These are phyloP conservation scores for Rubus idaeus DNA, from an alignment of 306 rosid species.

Conservation along the genomic window DNA sequence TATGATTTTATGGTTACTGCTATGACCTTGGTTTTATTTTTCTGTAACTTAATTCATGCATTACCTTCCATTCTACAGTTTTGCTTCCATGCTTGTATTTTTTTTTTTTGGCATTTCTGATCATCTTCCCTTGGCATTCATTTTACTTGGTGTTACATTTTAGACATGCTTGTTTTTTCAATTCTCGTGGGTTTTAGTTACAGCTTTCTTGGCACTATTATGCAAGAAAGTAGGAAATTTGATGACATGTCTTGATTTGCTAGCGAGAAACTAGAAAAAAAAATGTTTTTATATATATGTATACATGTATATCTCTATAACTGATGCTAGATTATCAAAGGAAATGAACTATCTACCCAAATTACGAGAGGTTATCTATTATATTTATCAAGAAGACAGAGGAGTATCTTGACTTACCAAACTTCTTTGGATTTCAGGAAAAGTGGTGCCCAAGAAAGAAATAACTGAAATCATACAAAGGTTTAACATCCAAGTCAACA, in stretches of 20 bases:
- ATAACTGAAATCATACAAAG: constrained; percentile 66
- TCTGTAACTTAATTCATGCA: background rate
- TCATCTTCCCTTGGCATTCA: background rate
- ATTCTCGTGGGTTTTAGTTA: background rate
- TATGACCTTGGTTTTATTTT: background rate
- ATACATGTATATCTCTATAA: background rate
- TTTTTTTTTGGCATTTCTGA: background rate
- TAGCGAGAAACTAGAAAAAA: background rate
- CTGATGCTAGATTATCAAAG: background rate
- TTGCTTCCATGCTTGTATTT: background rate
- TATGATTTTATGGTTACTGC: background rate
- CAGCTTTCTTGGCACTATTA: background rate
- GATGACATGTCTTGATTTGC: background rate
- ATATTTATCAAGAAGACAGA: background rate
- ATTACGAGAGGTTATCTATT: background rate
- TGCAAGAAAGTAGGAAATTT: background rate
- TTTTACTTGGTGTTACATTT: background rate
- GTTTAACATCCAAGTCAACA: constrained; percentile 93
- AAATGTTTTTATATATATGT: background rate
- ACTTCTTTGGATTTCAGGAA: constrained; percentile 62
- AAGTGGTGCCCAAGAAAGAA: constrained; percentile 66
- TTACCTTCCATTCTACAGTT: background rate
- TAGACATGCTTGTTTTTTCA: background rate
- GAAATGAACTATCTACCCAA: background rate
- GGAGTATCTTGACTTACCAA: constrained; percentile 7